Conservation (phyloP, 371 early-diverging fungal genomes). For the Chytridiales sp. region DNA sequence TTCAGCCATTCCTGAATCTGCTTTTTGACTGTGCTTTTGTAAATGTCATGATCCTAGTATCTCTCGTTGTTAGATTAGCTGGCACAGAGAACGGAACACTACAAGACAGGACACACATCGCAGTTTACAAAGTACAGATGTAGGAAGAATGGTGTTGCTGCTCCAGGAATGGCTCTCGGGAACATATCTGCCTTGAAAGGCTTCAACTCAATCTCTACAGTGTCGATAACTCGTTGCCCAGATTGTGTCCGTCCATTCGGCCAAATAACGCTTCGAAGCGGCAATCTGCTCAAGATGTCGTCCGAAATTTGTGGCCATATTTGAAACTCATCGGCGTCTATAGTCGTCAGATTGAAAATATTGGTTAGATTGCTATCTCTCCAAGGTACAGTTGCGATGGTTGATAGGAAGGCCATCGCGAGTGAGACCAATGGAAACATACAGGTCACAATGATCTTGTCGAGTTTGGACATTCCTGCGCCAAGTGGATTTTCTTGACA, state of each 20-base stretch:
- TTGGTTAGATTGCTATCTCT: neutral
- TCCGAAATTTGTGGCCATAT: slow-evolving; percentile 19
- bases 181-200: slow-evolving; percentile 63
- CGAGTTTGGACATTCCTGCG: no score
- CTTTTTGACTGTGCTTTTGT: slow-evolving; percentile 69
- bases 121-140: slow-evolving; percentile 82
- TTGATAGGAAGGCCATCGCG: no score
- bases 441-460: no score
- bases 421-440: no score
- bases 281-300: slow-evolving; percentile 71
- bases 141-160: slow-evolving; percentile 64
- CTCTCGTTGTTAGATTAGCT: neutral
- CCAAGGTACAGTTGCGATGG: no score
- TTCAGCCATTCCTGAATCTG: slow-evolving; percentile 85
- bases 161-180: slow-evolving; percentile 56
- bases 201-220: slow-evolving; percentile 67
- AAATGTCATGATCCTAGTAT: slow-evolving; percentile 78
- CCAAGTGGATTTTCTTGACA: no score
- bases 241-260: slow-evolving; percentile 67
- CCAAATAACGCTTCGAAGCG: slow-evolving; percentile 83
- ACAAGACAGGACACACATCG: slow-evolving; percentile 57
- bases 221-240: slow-evolving; percentile 48
- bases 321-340: slow-evolving; percentile 23
- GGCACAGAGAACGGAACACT: neutral
- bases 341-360: neutral